Evolutionary conservation across 106 monocot species (phyloP), one percentile per base, ranked within the genome.

Genomic region (Iris macrosiphon): DNA sequence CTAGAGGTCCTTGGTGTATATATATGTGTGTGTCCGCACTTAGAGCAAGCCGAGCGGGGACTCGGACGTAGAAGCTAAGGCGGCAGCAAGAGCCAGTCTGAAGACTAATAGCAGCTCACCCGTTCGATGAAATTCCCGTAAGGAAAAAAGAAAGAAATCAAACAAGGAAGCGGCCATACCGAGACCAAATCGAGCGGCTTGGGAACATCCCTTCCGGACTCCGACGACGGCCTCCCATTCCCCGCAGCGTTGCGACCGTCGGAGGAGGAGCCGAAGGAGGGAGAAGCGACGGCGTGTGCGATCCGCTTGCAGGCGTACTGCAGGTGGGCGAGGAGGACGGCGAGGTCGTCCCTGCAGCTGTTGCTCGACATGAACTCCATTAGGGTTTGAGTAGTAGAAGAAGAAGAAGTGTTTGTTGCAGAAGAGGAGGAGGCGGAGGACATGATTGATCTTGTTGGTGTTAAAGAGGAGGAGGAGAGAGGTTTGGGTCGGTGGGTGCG

Each of bases 251-350:
- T 6, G n/a, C 10, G 14, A 20, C 51, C 32, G 0, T 48, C 64
- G 31, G 80, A 31, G 49, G 83, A 69, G 7, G 69, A 34, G 23
- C 55, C 63, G 53, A 75, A n/a, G 62, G 69, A 78, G 9, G 96
- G 96, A 10, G 96, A 98, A 28, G 90, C 90, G 8, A 98, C 78
- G 34, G 84, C 45, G 12, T 83, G 58, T 14, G 96, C 82, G 44
- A 98, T 98, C 41, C 73, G 68, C 75, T 98, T 98, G 68, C 87
- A 91, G 19, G 90, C 96, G 55, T 62, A 72, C 80, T 98, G 86
- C 16, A 98, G 28, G 55, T 98, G 96, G 27, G 55, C 28, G 19
- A 98, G 30, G 42, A 91, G 57, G 27, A 84, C 41, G 4, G 75
- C 49, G 19, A 98, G 72, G 47, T 98, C 96, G 55, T 87, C 96